These are phyloP conservation scores for Fomitopsis betulina DNA, from an alignment of 1,284 basidiomycete species.

Conservation along the genomic window DNA sequence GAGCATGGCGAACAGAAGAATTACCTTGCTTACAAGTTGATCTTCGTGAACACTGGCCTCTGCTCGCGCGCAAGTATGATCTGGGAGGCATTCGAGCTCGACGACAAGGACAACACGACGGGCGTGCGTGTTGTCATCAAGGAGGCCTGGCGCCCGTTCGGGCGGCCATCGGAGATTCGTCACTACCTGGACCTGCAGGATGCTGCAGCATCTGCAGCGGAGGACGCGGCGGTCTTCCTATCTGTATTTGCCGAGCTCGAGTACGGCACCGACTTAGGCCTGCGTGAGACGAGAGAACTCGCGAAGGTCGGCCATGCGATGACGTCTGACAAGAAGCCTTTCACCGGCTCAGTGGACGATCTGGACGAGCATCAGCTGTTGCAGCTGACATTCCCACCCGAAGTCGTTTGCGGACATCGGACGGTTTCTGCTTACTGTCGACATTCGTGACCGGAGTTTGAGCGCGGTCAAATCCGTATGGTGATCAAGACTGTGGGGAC, in stretches of 20 bases:
- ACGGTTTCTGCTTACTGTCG: not conserved
- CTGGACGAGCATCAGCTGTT: not conserved
- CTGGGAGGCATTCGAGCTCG: slow-evolving; percentile 1
- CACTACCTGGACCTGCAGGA: not conserved
- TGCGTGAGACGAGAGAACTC: not conserved
- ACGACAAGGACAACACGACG: not conserved
- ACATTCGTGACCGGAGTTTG: not conserved
- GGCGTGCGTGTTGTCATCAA: not conserved
- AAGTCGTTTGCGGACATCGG: not conserved
- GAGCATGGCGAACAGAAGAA: not conserved
- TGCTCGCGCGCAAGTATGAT: slow-evolving; percentile 7
- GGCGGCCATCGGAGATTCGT: not conserved
- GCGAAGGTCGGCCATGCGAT: not conserved
- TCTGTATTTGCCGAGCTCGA: not conserved
- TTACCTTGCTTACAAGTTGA: slow-evolving; percentile 8
- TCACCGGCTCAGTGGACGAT: not conserved
- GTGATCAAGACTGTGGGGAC: not conserved
- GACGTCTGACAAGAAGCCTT: not conserved
- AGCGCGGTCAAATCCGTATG: not conserved
- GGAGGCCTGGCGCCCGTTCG: not conserved
- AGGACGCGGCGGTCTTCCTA: not conserved
- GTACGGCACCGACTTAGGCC: not conserved
- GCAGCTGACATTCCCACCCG: not conserved
- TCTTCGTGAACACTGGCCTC: slow-evolving; percentile 9
- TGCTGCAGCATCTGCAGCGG: not conserved